A percentile compares a stretch with the other conserved stretches of the same genome.
These are phyloP conservation scores for Leccinum fibrillosum DNA, from an alignment of 768 basidiomycete genomes.

Conservation along the genomic window DNA sequence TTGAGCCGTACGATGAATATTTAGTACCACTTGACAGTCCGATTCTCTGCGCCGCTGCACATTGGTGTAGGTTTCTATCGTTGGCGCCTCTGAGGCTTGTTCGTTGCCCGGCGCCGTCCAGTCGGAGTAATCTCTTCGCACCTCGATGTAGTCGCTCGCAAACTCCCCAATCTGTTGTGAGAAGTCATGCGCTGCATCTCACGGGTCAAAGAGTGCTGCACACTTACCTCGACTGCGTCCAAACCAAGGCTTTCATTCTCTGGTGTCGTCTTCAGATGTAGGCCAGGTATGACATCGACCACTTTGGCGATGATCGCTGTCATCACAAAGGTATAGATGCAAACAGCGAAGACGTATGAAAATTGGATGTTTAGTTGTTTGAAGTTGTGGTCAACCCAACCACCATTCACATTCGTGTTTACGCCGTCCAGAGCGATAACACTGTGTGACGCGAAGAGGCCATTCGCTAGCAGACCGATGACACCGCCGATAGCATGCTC, in stretches of 20 bases:
- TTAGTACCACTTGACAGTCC: conserved; percentile 21
- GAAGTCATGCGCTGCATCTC: neutral
- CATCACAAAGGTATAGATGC: conserved; percentile 56
- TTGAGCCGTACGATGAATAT: neutral
- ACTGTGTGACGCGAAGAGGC: conserved; percentile 64
- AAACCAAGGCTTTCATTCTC: conserved; percentile 62
- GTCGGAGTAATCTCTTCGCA: conserved; percentile 62
- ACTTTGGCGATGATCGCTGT: conserved; percentile 59
- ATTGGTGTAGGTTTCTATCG: conserved; percentile 17
- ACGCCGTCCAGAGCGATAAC: conserved; percentile 71
- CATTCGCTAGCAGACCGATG: conserved; percentile 69
- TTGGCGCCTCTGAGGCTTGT: conserved; percentile 5
- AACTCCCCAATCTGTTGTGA: conserved; percentile 61
- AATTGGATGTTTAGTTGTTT: conserved; percentile 80
- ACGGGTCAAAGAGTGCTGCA: neutral
- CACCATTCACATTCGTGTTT: conserved; percentile 49
- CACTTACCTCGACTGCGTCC: conserved; percentile 67
- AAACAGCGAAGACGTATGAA: conserved; percentile 56
- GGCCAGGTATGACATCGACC: conserved; percentile 56
- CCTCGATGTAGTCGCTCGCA: conserved; percentile 68
- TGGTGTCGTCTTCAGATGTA: conserved; percentile 49
- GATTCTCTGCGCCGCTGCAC: conserved; percentile 38
- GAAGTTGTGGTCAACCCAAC: conserved; percentile 76
- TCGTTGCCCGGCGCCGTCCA: conserved; percentile 36
- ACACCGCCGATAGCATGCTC: conserved; percentile 87